Evolutionary conservation across 371 early-diverging fungal genomes (phyloP).

Genomic region (Lichtheimia hyalospora): DNA sequence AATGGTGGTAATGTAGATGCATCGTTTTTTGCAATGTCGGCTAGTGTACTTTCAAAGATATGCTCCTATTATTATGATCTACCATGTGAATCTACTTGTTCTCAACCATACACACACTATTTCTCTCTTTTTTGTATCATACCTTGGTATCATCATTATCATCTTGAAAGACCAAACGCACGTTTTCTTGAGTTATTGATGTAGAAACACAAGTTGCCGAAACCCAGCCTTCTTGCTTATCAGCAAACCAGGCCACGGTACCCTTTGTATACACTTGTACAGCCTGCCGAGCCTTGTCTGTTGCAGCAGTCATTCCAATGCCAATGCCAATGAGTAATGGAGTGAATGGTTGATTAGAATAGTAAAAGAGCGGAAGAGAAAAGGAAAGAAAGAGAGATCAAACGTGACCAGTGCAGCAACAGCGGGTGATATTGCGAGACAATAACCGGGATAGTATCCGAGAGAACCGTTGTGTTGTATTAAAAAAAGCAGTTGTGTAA

Average conservation of each 20-base stretch:
- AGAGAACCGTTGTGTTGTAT: too few relatives aligned
- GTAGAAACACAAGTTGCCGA: slow-evolving; percentile 67
- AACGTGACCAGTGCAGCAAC: too few relatives aligned
- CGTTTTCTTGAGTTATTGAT: slow-evolving; percentile 48
- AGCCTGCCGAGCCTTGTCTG: slow-evolving; percentile 30
- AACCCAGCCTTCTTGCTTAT: slow-evolving; percentile 85
- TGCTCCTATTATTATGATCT: slow-evolving; percentile 58
- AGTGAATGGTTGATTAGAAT: too few relatives aligned
- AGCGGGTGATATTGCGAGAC: too few relatives aligned
- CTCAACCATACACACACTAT: too few relatives aligned
- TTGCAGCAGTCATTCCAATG: too few relatives aligned
- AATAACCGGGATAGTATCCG: too few relatives aligned
- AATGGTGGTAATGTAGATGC: slow-evolving; percentile 78
- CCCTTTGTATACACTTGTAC: slow-evolving; percentile 67
- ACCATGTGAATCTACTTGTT: not conserved
- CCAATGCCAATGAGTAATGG: too few relatives aligned
- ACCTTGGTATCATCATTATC: slow-evolving; percentile 55
- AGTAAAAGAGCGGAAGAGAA: too few relatives aligned
- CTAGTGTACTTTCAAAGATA: slow-evolving; percentile 65
- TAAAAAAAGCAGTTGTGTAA: too few relatives aligned
- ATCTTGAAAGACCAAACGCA: slow-evolving; percentile 64
- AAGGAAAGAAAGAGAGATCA: too few relatives aligned
- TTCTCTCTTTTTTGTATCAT: not conserved
- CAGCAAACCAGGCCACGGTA: slow-evolving; percentile 83
- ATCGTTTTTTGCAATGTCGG: slow-evolving; percentile 64